Conservation (phyloP, 2,329 filamentous ascomycete species). For the Ambrosiella beaveri region DNA sequence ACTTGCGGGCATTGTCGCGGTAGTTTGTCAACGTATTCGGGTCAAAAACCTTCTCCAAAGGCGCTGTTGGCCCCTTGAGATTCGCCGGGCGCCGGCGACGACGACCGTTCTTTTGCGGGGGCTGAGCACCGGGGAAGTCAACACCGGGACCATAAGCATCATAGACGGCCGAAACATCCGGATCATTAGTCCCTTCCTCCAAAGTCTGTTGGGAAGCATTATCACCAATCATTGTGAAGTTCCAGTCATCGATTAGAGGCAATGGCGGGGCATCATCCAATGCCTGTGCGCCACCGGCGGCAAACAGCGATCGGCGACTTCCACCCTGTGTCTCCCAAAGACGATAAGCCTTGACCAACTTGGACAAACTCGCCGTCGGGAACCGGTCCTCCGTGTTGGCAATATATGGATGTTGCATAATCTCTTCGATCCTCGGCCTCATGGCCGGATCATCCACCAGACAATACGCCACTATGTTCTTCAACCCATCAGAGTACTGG, state of each 20-base stretch:
- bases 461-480: slow-evolving; percentile 42
- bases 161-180: slow-evolving; percentile 6
- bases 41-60: slow-evolving; percentile 31
- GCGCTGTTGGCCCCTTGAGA: slow-evolving; percentile 24
- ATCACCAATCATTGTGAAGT: slow-evolving; percentile 26
- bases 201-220: background rate
- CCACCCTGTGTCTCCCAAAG: slow-evolving; percentile 53
- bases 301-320: slow-evolving; percentile 40
- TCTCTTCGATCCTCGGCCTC: slow-evolving; percentile 39
- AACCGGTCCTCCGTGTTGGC: slow-evolving; percentile 37
- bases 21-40: slow-evolving; percentile 30
- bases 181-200: background rate
- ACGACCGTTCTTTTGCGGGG: slow-evolving; percentile 15
- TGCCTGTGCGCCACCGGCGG: slow-evolving; percentile 32
- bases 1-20: slow-evolving; percentile 26
- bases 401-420: slow-evolving; percentile 49
- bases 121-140: slow-evolving; percentile 10
- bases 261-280: slow-evolving; percentile 19
- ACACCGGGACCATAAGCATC: slow-evolving; percentile 9
- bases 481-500: slow-evolving; percentile 38
- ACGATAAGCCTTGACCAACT: slow-evolving; percentile 48
- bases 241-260: slow-evolving; percentile 36
- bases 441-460: slow-evolving; percentile 38
- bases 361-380: slow-evolving; percentile 40
- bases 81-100: slow-evolving; percentile 27